phyloP scores from a whole-genome alignment of 2,329 filamentous ascomycete genomes.

The Exophiala viscosa region DNA sequence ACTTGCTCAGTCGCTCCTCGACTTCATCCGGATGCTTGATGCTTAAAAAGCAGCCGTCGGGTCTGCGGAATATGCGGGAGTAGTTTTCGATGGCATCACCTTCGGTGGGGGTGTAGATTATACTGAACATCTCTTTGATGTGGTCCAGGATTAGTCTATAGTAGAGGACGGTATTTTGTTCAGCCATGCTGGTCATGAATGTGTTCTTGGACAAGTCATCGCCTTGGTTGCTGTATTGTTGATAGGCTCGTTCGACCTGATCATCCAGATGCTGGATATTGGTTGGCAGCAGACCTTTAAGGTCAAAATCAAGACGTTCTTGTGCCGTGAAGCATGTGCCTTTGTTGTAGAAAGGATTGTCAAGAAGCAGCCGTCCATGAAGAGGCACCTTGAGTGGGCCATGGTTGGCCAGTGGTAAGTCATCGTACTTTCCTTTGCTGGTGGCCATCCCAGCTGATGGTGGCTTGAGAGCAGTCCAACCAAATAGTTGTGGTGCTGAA shows the following conservation, averaged over 20 bases:
- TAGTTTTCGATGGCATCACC: conserved; percentile 78
- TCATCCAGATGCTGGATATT: conserved; percentile 71
- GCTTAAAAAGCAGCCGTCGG: conserved; percentile 77
- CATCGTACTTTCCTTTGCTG: conserved; percentile 26
- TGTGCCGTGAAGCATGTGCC: conserved; percentile 70
- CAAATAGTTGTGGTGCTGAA: no score
- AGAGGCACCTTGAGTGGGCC: conserved; percentile 30
- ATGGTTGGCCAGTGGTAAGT: conserved; percentile 33
- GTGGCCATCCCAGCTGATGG: no score
- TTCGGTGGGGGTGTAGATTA: conserved; percentile 91
- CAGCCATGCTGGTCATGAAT: conserved; percentile 78
- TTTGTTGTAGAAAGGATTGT: conserved; percentile 72
- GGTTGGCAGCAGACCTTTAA: conserved; percentile 69
- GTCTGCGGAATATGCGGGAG: conserved; percentile 70
- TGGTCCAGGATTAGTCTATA: conserved; percentile 71
- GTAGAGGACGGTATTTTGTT: conserved; percentile 81
- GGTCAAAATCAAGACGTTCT: conserved; percentile 66
- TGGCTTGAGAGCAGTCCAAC: no score
- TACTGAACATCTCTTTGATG: conserved; percentile 79
- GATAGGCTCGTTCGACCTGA: conserved; percentile 72
- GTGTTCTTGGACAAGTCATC: conserved; percentile 77
- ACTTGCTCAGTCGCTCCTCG: conserved; percentile 59
- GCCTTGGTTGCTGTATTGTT: conserved; percentile 65
- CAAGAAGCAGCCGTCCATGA: conserved; percentile 55
- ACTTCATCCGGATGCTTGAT: conserved; percentile 66